Conservation (phyloP, 768 basidiomycete species). For the Tubosaeta sp. region DNA sequence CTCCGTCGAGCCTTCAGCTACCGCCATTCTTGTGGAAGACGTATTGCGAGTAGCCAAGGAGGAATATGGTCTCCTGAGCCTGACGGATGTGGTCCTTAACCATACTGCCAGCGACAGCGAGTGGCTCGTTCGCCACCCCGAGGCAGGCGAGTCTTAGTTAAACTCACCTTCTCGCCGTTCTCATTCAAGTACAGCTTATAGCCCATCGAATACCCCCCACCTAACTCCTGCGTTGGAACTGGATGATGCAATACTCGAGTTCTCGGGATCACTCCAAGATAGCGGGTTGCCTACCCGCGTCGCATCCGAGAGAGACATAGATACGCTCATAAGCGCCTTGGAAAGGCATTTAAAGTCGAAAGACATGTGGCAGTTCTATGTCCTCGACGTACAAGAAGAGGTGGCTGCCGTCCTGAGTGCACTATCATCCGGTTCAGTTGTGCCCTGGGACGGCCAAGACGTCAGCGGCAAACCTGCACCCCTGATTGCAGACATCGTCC, state of each 20-base stretch:
- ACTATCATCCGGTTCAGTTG: constrained; percentile 32
- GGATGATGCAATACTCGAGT: constrained; percentile 79
- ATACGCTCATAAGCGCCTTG: constrained; percentile 61
- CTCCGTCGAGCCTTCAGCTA: constrained; percentile 43
- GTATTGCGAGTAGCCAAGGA: constrained; percentile 68
- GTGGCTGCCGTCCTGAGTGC: constrained; percentile 44
- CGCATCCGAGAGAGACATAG: constrained; percentile 62
- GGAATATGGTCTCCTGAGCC: constrained; percentile 80
- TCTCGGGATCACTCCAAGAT: constrained; percentile 61
- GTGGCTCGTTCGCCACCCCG: constrained; percentile 92
- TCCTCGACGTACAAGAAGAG: constrained; percentile 70
- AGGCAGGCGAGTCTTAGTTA: constrained; percentile 65
- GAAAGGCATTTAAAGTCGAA: constrained; percentile 54
- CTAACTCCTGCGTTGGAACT: constrained; percentile 89
- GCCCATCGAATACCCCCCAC: constrained; percentile 87
- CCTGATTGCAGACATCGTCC: constrained; percentile 65
- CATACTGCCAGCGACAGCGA: constrained; percentile 93
- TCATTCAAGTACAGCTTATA: constrained; percentile 59
- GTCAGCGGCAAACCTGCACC: constrained; percentile 55
- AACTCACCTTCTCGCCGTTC: not conserved
- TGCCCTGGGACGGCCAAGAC: constrained; percentile 58
- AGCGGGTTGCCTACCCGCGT: constrained; percentile 72
- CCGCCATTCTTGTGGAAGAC: constrained; percentile 55
- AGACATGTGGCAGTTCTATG: constrained; percentile 92
- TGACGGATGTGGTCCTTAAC: constrained; percentile 96